Conservation (phyloP, 2,329 filamentous ascomycete species). For the Fusarium redolens region DNA sequence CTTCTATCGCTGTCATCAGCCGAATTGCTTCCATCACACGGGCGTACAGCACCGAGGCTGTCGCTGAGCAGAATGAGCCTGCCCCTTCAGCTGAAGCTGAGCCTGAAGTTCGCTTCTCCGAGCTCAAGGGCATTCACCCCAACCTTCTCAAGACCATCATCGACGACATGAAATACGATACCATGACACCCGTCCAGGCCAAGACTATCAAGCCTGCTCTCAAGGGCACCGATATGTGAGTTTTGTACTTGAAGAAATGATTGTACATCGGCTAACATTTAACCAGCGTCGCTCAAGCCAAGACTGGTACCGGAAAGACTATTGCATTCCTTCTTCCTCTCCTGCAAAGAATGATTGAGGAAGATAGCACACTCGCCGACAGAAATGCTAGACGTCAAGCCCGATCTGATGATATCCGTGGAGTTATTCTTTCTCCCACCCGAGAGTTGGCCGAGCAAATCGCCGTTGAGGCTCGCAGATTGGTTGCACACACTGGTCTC, state of each 20-base stretch:
- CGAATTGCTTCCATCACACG: slow-evolving; percentile 45
- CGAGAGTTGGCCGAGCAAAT: slow-evolving; percentile 86
- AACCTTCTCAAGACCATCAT: slow-evolving; percentile 77
- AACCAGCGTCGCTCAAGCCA: slow-evolving; percentile 84
- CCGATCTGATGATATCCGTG: slow-evolving; percentile 69
- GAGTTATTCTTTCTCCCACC: slow-evolving; percentile 81
- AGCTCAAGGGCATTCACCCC: slow-evolving; percentile 67
- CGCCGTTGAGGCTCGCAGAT: slow-evolving; percentile 78
- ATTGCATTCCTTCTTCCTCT: slow-evolving; percentile 90
- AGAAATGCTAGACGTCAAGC: slow-evolving; percentile 51
- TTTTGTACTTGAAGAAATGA: slow-evolving; percentile 13
- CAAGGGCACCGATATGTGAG: slow-evolving; percentile 84
- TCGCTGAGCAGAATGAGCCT: slow-evolving; percentile 39
- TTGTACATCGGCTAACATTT: slow-evolving; percentile 30
- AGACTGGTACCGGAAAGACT: slow-evolving; percentile 97
- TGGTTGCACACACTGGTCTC: slow-evolving; percentile 74
- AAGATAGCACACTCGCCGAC: slow-evolving; percentile 70
- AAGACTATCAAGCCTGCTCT: slow-evolving; percentile 85
- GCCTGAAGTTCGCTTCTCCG: slow-evolving; percentile 55
- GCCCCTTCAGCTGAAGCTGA: slow-evolving; percentile 28
- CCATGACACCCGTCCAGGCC: slow-evolving; percentile 93
- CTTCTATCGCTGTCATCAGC: slow-evolving; percentile 32
- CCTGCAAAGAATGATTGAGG: slow-evolving; percentile 79
- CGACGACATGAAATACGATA: slow-evolving; percentile 77
- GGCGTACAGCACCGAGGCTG: slow-evolving; percentile 56